Conservation (phyloP, 176 grass and related monocot genomes). For the Hordeum marinum region DNA sequence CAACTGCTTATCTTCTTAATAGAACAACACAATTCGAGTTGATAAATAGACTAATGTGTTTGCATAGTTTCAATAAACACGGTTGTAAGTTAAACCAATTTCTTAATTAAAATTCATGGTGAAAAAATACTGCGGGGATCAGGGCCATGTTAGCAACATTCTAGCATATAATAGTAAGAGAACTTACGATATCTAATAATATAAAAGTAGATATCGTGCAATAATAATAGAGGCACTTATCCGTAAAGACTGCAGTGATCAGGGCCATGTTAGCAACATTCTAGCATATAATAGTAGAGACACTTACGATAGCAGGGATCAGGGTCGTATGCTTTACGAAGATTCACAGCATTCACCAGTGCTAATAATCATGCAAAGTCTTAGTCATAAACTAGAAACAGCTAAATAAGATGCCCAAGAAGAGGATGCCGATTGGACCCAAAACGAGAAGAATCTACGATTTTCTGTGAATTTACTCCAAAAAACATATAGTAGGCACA, state of each 20-base stretch:
- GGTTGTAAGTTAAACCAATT: not conserved
- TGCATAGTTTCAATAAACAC: not conserved
- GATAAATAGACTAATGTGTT: not conserved
- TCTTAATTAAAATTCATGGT: not conserved
- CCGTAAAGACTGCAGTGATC: no score
- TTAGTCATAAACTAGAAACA: not conserved
- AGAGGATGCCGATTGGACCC: not conserved
- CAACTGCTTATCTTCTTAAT: conserved; percentile 9
- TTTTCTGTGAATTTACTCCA: not conserved
- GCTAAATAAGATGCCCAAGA: not conserved
- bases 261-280: no score
- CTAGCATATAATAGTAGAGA: no score
- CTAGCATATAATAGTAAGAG: not conserved
- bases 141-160: not conserved
- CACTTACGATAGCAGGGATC: no score
- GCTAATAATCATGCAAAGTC: not conserved
- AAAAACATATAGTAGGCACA: not conserved
- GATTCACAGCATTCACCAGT: not conserved
- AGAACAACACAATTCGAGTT: conserved; percentile 7
- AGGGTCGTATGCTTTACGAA: not conserved
- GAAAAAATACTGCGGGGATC: not conserved
- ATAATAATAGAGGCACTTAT: no score
- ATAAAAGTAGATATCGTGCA: not conserved
- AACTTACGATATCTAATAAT: not conserved
- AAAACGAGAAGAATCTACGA: not conserved